phyloP scores from a whole-genome alignment of 768 basidiomycete genomes.

The Mycena galopus region DNA sequence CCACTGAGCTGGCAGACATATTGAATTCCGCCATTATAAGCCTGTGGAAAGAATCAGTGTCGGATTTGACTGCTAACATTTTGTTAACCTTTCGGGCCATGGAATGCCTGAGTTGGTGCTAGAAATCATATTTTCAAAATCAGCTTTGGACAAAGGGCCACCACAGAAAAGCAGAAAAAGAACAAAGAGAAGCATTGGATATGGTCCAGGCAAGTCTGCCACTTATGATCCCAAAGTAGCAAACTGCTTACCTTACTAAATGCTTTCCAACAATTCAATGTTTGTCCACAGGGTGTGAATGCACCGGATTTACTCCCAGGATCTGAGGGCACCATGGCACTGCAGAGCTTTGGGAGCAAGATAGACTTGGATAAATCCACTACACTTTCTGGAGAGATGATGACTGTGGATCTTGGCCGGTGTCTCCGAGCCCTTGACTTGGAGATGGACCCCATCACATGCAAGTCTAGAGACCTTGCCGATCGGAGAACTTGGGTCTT shows the following conservation, averaged over 20 bases:
- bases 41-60: not conserved
- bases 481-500: conserved; percentile 22
- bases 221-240: no score
- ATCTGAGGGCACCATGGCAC: not conserved
- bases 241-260: conserved; percentile 20
- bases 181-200: not conserved
- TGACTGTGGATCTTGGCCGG: not conserved
- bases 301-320: not conserved
- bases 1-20: conserved; percentile 15
- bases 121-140: not conserved
- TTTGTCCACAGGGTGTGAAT: not conserved
- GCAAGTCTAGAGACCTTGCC: not conserved
- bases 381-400: conserved; percentile 7
- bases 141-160: not conserved
- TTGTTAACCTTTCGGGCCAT: not conserved
- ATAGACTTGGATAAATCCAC: conserved; percentile 22
- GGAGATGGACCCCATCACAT: not conserved
- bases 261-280: conserved; percentile 15
- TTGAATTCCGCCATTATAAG: not conserved
- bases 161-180: not conserved
- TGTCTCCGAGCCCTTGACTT: no score
- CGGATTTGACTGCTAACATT: not conserved
- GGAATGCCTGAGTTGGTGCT: conserved; percentile 29
- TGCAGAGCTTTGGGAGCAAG: conserved; percentile 8
- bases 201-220: not conserved